Evolutionary conservation across 164 flowering plant genomes (phyloP).

Genomic region (Magnolia changhungtana): DNA sequence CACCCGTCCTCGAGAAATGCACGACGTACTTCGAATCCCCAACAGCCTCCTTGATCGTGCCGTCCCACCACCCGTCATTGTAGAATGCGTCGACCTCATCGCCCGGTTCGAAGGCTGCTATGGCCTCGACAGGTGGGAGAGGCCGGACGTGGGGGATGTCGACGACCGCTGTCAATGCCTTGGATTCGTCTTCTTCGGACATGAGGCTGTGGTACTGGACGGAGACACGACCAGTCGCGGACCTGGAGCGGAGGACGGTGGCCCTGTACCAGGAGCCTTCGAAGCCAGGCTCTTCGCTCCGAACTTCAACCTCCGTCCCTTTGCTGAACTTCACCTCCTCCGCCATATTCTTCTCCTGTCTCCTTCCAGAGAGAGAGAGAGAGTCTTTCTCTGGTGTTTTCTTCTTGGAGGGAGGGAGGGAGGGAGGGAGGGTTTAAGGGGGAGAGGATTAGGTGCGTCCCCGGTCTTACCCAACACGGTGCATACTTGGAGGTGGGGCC

Average conservation of each 20-base stretch:
- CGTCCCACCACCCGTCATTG: conserved; percentile 92
- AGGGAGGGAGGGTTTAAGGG: too few species aligned
- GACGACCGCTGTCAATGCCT: conserved; percentile 50
- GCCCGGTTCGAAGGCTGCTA: conserved; percentile 22
- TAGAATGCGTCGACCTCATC: conserved; percentile 78
- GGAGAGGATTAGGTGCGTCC: too few species aligned
- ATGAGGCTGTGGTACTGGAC: conserved; percentile 53
- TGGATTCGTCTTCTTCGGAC: conserved; percentile 49
- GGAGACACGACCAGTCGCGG: conserved; percentile 35
- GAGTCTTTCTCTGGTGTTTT: background rate
- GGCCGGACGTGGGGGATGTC: conserved; percentile 57
- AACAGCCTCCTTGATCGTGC: conserved; percentile 50
- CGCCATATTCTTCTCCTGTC: background rate
- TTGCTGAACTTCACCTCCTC: conserved; percentile 18
- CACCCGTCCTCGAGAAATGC: conserved; percentile 46
- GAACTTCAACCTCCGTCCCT: conserved; percentile 59
- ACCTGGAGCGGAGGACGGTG: conserved; percentile 12
- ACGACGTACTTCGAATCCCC: conserved; percentile 35
- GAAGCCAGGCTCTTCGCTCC: conserved; percentile 76
- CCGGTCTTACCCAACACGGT: too few species aligned
- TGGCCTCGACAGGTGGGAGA: conserved; percentile 39
- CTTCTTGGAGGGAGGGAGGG: too few species aligned
- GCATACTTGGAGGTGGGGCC: too few species aligned
- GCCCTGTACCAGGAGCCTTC: conserved; percentile 75
- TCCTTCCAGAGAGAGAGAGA: background rate